Percentiles rank a stretch among this genome's conserved stretches.
phyloP scores from a whole-genome alignment of 495 filamentous ascomycete genomes.

The Rusavskia elegans region DNA sequence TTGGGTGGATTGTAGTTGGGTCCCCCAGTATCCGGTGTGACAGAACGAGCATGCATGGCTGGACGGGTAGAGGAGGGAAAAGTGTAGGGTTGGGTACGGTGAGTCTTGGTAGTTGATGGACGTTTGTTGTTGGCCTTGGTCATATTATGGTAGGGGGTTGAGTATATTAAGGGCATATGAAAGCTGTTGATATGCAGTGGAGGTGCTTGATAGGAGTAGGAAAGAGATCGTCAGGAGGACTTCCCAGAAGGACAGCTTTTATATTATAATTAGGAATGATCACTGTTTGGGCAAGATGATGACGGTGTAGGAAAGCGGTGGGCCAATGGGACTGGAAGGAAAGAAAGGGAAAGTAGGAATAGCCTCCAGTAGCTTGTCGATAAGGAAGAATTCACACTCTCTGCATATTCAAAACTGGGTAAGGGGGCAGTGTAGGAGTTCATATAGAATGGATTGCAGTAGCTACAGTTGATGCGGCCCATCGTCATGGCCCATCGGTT shows the following conservation, averaged over 20 bases:
- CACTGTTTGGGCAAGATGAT: constrained; percentile 1
- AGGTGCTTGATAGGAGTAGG: constrained; percentile 7
- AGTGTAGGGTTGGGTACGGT: constrained; percentile 7
- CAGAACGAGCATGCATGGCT: constrained; percentile 2
- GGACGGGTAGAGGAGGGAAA: neutral
- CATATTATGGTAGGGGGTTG: constrained; percentile 7
- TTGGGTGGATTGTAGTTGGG: neutral
- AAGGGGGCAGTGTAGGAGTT: constrained; percentile 1
- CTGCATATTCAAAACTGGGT: neutral
- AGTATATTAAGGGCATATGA: neutral
- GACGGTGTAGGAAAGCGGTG: constrained; percentile 2
- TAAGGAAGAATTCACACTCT: neutral
- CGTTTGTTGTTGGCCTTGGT: constrained; percentile 6
- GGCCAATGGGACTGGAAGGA: constrained; percentile 3
- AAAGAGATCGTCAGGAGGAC: constrained; percentile 3
- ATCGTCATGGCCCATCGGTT: neutral
- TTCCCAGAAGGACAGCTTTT: constrained; percentile 1
- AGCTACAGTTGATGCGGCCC: neutral
- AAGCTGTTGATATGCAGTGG: neutral
- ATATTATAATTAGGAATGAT: constrained; percentile 1
- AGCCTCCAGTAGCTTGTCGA: constrained; percentile 3
- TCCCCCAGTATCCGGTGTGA: neutral
- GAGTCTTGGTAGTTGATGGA: neutral
- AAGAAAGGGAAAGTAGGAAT: constrained; percentile 3
- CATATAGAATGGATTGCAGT: constrained; percentile 2